Percentiles rank a stretch among this genome's conserved stretches.
Conservation (phyloP, 169 alveolate genomes). For the Plasmodium vivax region DNA sequence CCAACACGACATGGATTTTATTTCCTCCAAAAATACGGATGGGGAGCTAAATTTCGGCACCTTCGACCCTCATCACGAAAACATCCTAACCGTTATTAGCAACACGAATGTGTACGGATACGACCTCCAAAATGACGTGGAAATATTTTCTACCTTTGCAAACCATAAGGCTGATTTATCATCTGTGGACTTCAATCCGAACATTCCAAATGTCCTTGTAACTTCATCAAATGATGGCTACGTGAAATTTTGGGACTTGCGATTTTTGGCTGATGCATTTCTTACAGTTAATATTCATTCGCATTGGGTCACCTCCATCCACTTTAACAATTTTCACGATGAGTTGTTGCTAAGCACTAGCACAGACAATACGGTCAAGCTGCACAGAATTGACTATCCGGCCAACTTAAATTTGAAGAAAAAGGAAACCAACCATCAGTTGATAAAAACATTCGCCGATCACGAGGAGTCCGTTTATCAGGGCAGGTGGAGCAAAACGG, state of each 20-base stretch:
- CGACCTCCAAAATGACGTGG: conserved; percentile 46
- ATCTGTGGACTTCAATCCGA: conserved; percentile 90
- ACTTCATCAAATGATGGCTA: conserved; percentile 90
- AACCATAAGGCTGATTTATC: conserved; percentile 80
- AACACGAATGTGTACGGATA: conserved; percentile 64
- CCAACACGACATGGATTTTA: conserved; percentile 31
- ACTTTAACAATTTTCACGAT: conserved; percentile 91
- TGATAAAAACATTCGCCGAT: conserved; percentile 77
- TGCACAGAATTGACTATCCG: conserved; percentile 76
- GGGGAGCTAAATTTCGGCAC: conserved; percentile 29
- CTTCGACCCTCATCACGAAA: conserved; percentile 71
- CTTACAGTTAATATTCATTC: conserved; percentile 86
- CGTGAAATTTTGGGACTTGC: conserved; percentile 91
- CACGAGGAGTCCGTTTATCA: conserved; percentile 88
- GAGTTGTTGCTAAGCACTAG: conserved; percentile 92
- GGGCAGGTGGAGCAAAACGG: conserved; percentile 88
- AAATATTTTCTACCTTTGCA: conserved; percentile 57
- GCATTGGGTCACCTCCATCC: conserved; percentile 89
- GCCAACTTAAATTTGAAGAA: conserved; percentile 72
- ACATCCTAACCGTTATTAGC: conserved; percentile 54
- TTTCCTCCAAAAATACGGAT: conserved; percentile 20
- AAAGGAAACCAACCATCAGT: conserved; percentile 55
- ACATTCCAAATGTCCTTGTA: conserved; percentile 89
- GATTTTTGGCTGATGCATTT: conserved; percentile 81
- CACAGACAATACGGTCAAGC: conserved; percentile 85